These are phyloP conservation scores for Hanseniaspora sp. DNA, from an alignment of 1,139 yeast species.

Conservation along the genomic window DNA sequence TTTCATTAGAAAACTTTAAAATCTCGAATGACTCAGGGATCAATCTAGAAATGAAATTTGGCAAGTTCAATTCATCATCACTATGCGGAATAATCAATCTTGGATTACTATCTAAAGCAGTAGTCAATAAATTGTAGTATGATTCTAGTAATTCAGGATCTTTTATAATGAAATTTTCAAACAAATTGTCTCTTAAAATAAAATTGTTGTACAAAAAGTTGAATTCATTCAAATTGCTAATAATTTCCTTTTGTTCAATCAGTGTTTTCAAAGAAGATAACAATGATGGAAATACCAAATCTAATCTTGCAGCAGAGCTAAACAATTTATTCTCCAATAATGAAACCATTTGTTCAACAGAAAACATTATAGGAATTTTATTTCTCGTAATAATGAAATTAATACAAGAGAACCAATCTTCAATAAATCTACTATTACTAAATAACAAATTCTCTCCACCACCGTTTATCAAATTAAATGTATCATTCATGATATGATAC, in stretches of 20 bases:
- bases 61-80: constrained; percentile 35
- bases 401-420: constrained; percentile 4
- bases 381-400: background rate
- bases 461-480: background rate
- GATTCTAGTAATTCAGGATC: constrained; percentile 34
- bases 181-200: background rate
- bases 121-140: constrained; percentile 47
- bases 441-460: background rate
- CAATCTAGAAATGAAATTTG: constrained; percentile 30
- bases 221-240: background rate
- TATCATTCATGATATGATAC: background rate
- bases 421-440: background rate
- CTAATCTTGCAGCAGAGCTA: background rate
- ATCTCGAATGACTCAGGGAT: constrained; percentile 35
- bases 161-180: constrained; percentile 22
- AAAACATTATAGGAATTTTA: background rate
- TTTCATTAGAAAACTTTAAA: constrained; percentile 43
- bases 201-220: background rate
- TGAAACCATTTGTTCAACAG: background rate
- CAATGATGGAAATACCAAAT: background rate
- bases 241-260: background rate
- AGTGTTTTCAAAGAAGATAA: background rate
- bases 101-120: constrained; percentile 44
- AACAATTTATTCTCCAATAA: background rate
- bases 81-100: constrained; percentile 2